Evolutionary conservation across 495 filamentous ascomycete species (phyloP).

Genomic region (Xylaria curta): DNA sequence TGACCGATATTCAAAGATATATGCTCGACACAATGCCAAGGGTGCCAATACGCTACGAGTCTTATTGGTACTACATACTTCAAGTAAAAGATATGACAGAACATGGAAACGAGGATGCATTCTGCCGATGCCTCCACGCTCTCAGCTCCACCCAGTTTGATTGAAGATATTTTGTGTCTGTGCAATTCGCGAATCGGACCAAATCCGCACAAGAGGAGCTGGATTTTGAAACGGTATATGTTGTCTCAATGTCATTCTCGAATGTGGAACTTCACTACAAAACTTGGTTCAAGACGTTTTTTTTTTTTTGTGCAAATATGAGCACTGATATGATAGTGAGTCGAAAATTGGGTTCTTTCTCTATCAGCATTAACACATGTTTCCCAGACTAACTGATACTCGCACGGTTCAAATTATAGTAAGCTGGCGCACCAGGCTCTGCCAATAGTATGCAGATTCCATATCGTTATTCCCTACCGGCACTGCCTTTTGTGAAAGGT

Average conservation of each 20-base stretch:
- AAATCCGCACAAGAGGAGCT: neutral
- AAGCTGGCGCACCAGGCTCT: neutral
- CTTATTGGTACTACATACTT: too few species aligned
- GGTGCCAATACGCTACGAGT: neutral
- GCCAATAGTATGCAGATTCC: neutral
- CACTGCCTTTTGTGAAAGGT: neutral
- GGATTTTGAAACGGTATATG: neutral
- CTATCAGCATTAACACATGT: neutral
- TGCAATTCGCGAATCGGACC: conserved; percentile 6
- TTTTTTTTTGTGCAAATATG: neutral
- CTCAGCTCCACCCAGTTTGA: conserved; percentile 5
- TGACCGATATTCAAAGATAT: neutral
- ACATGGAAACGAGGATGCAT: neutral
- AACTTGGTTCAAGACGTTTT: neutral
- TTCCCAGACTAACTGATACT: neutral
- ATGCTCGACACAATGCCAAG: neutral
- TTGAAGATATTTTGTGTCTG: conserved; percentile 3
- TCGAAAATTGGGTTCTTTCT: neutral
- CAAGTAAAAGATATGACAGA: neutral
- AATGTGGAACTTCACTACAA: neutral
- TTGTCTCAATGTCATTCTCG: neutral
- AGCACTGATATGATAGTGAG: conserved; percentile 13
- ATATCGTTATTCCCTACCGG: neutral
- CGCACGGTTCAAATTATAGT: neutral
- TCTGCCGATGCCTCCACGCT: neutral